Conservation (phyloP, 2,329 filamentous ascomycete species). For the Knoxdaviesia proteae region DNA sequence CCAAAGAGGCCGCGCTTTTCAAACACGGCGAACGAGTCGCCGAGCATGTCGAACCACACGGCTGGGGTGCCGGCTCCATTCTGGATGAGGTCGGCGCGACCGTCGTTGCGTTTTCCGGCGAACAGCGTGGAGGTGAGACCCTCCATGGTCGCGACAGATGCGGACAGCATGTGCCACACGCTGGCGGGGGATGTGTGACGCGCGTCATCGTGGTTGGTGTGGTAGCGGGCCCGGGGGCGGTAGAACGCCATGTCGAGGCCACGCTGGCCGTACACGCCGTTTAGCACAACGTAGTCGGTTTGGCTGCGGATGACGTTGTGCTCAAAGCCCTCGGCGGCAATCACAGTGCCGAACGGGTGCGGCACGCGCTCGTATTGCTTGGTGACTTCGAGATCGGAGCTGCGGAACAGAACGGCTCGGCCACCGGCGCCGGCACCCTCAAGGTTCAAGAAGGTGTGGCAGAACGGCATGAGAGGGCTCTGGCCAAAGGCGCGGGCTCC, state of each 20-base stretch:
- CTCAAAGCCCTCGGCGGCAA: constrained; percentile 70
- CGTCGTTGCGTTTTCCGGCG: constrained; percentile 32
- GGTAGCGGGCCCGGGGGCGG: constrained; percentile 67
- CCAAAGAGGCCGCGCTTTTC: constrained; percentile 69
- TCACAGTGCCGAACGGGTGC: constrained; percentile 66
- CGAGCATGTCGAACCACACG: constrained; percentile 92
- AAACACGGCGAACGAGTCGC: constrained; percentile 58
- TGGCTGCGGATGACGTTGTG: constrained; percentile 59
- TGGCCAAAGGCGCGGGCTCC: constrained; percentile 71
- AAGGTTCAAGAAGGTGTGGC: constrained; percentile 80
- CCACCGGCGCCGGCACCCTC: constrained; percentile 90
- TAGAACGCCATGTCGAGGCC: constrained; percentile 88
- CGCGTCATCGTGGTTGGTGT: constrained; percentile 74
- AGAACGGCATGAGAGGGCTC: constrained; percentile 59
- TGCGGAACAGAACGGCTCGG: constrained; percentile 68
- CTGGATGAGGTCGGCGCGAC: constrained; percentile 36
- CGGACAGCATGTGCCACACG: constrained; percentile 91
- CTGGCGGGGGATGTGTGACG: constrained; percentile 50
- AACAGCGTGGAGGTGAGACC: constrained; percentile 49
- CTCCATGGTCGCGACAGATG: constrained; percentile 53
- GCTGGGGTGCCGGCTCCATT: constrained; percentile 47
- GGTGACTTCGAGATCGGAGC: constrained; percentile 72
- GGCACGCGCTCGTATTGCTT: constrained; percentile 50
- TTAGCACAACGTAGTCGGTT: constrained; percentile 78
- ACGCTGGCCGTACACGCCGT: constrained; percentile 55